Evolutionary conservation across 1,284 basidiomycete genomes (phyloP), one percentile per base, ranked within the genome.

Genomic region (Flammula alnicola): DNA sequence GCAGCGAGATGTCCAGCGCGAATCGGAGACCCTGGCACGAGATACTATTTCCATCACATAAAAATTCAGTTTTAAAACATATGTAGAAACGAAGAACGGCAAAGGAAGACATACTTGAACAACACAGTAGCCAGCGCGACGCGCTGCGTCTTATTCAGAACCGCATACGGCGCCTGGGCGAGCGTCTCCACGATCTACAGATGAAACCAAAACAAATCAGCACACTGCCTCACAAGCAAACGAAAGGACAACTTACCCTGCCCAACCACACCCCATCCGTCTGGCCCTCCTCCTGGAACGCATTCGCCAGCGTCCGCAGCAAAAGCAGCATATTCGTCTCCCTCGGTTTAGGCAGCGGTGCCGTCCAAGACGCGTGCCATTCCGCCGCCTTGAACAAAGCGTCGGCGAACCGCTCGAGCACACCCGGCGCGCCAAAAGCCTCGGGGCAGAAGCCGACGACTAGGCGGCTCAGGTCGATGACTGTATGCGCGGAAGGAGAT

Each of bases 261-360:
- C 70, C 69, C 9, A 79, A 72, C 78, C 84, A 86, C 9, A 66
- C 62, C 8, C 70, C 75, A 17, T 78, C 74, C 20, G 77, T 54
- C 3, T 63, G 61, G 12, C 69, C 30, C 16, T 71, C 72, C 45
- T 85, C 80, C 56, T 85, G 81, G 63, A 94, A 88, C 26, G 81
- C 72, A 65, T 99, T 99, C 16, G 91, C 86, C 16, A 98, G 61
- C 0, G 86, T 86, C 16, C 96, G 81, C 45, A 97, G 71, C 0
- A 90, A 78, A n/a, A 99, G 79, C 57, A 97, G 76, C 7, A 88
- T 79, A 64, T 97, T 98, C 8, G 89, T 95, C 61, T 95, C 92
- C 41, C 86, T 76, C 1, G 80, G 67, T 69, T 95, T 96, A 4
- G 74, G 66, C 27, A 86, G 65, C 1, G 84, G 76, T 20, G 70